phyloP scores from a whole-genome alignment of 108 stramenopile genomes.

The Licmophora abbreviata region DNA sequence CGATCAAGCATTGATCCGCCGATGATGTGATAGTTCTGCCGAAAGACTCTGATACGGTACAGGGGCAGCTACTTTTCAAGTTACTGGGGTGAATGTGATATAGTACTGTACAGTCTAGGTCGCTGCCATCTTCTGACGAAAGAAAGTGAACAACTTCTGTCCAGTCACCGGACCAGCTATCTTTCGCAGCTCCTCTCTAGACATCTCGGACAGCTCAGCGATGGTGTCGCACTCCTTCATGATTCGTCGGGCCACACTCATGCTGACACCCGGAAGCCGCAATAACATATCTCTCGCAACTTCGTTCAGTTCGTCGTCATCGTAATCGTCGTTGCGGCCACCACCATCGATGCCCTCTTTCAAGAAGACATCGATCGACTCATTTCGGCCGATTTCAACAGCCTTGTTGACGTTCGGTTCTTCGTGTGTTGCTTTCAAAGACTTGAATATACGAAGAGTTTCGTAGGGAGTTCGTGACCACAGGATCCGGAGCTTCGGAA shows the following conservation, averaged over 20 bases:
- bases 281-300: slow-evolving; percentile 83
- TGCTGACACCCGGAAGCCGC: slow-evolving; percentile 83
- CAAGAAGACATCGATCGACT: slow-evolving; percentile 62
- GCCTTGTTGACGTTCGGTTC: slow-evolving; percentile 84
- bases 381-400: slow-evolving; percentile 69
- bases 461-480: slow-evolving; percentile 93
- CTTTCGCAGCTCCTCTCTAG: slow-evolving; percentile 60
- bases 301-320: slow-evolving; percentile 73
- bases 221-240: slow-evolving; percentile 80
- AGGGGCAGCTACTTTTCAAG: too few relatives aligned
- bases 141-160: slow-evolving; percentile 84
- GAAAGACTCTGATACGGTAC: too few relatives aligned
- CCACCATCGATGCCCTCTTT: slow-evolving; percentile 30
- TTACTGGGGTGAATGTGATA: too few relatives aligned
- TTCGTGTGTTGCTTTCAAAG: slow-evolving; percentile 72
- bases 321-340: slow-evolving; percentile 44
- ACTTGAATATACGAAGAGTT: slow-evolving; percentile 85
- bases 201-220: slow-evolving; percentile 70
- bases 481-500: slow-evolving; percentile 87
- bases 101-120: too few relatives aligned
- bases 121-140: slow-evolving; percentile 37
- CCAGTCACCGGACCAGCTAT: slow-evolving; percentile 78
- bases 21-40: too few relatives aligned
- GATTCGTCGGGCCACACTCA: slow-evolving; percentile 70
- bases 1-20: too few relatives aligned